Conservation (phyloP, 2,329 filamentous ascomycete species). For the Fusarium avenaceum region DNA sequence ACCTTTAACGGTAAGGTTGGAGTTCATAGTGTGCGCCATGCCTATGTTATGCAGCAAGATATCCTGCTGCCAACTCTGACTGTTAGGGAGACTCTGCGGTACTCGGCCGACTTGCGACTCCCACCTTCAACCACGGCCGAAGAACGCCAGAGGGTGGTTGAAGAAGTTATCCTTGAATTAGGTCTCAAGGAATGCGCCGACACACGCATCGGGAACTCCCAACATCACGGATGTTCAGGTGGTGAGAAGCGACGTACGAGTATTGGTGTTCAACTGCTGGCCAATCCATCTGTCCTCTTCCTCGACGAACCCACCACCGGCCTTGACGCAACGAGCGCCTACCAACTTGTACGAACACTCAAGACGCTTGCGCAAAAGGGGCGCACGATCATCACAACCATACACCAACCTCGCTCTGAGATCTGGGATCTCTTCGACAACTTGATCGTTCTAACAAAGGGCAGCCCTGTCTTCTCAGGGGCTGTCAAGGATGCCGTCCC, state of each 20-base stretch:
- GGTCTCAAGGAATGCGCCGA: slow-evolving; percentile 83
- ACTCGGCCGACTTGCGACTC: slow-evolving; percentile 78
- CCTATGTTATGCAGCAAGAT: slow-evolving; percentile 84
- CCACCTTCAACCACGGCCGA: slow-evolving; percentile 71
- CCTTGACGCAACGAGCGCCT: slow-evolving; percentile 82
- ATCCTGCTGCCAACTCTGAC: slow-evolving; percentile 79
- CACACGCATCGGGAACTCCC: slow-evolving; percentile 78
- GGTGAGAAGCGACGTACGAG: slow-evolving; percentile 83
- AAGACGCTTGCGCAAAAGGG: slow-evolving; percentile 77
- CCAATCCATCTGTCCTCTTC: slow-evolving; percentile 82
- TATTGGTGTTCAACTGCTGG: slow-evolving; percentile 83
- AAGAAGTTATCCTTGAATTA: slow-evolving; percentile 81
- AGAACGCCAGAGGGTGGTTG: slow-evolving; percentile 74
- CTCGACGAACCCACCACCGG: slow-evolving; percentile 85
- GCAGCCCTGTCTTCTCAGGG: slow-evolving; percentile 77
- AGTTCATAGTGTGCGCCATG: slow-evolving; percentile 68
- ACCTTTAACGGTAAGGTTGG: slow-evolving; percentile 72
- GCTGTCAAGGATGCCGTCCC: slow-evolving; percentile 67
- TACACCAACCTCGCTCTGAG: slow-evolving; percentile 83
- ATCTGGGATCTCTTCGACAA: slow-evolving; percentile 85
- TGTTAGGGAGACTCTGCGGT: slow-evolving; percentile 79
- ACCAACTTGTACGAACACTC: slow-evolving; percentile 77
- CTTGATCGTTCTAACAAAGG: slow-evolving; percentile 75
- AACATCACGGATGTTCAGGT: slow-evolving; percentile 81
- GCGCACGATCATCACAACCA: slow-evolving; percentile 78